Evolutionary conservation across 2,329 filamentous ascomycete species (phyloP), one percentile per base, ranked within the genome.

Genomic region (Geosmithia putterillii): DNA sequence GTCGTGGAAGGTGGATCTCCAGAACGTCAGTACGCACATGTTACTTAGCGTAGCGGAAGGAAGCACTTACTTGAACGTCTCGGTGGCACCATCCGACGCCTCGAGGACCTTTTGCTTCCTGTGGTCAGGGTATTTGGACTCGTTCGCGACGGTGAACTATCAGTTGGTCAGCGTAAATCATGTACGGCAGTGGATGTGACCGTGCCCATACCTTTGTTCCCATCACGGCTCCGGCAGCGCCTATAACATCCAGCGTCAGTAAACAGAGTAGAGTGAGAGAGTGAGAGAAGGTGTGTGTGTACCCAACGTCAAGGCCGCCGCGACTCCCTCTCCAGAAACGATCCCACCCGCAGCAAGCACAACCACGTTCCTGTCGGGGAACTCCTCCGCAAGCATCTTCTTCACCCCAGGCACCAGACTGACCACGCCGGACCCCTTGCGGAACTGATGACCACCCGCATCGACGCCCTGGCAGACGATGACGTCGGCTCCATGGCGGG

Each of bases 401-500:
- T 57, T 59, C 8, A 79, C 66, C 58, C 82, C 78, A 0, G 76
- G 76, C 34, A 83, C 55, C 3, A 83, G 57, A 3, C 67, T 63
- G 3, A 81, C 56, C 2, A 82, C 58, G 6, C 76, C 68, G 2
- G 71, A 69, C 3, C 73, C 75, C 19, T 61, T 58, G 1, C 64
- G 63, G 38, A 74, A 71, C 47, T 79, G 77, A 52, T 83, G 79
- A 0, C 79, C 79, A 7, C 78, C 79, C 1, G 78, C 79, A 57
- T 83, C 79, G 6, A 67, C 65, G 3, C 79, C 79, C 56, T 83
- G 79, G 5, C 75, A 66, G 7, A 83, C 74, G 2, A 83, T 51
- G 22, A 74, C 74, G 50, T 83, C 76, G 1, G 73, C 60, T 1
- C 69, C 71, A 19, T 68, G 61, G n/a, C 48, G 40, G 1, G 68